Percentiles rank a stretch among this genome's conserved stretches.
phyloP scores from a whole-genome alignment of 2,329 filamentous ascomycete species.

The Sclerotinia trifoliorum region DNA sequence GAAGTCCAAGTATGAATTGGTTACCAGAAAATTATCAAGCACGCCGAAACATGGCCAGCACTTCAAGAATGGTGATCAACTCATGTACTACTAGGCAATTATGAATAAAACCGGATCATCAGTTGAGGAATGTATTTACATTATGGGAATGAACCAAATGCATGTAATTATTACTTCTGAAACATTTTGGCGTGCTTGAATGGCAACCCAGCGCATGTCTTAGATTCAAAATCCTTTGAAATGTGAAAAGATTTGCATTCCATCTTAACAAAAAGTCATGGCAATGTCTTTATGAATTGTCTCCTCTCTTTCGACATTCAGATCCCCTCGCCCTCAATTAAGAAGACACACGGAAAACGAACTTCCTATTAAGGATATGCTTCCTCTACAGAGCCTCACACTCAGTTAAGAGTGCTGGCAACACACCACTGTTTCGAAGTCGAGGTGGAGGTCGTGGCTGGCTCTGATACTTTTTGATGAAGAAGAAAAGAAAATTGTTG shows the following conservation, averaged over 20 bases:
- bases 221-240: not conserved
- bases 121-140: not conserved
- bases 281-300: conserved; percentile 42
- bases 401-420: conserved; percentile 59
- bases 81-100: not conserved
- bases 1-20: too few species aligned
- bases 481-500: conserved; percentile 36
- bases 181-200: not conserved
- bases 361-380: conserved; percentile 64
- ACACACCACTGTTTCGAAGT: conserved; percentile 60
- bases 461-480: conserved; percentile 63
- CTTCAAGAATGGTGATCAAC: not conserved
- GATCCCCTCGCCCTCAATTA: conserved; percentile 67
- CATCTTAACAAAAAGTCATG: not conserved
- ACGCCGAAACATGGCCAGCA: not conserved
- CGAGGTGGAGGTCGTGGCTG: conserved; percentile 68
- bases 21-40: not conserved
- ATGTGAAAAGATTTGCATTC: conserved; percentile 5
- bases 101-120: not conserved
- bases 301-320: conserved; percentile 71
- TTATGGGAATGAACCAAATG: not conserved
- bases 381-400: conserved; percentile 63
- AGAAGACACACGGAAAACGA: conserved; percentile 67
- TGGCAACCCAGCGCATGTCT: not conserved
- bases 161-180: conserved; percentile 1